Base-by-base conservation (phyloP, 2,329 filamentous ascomycete genomes). In the Hypoxylon sp. region DNA sequence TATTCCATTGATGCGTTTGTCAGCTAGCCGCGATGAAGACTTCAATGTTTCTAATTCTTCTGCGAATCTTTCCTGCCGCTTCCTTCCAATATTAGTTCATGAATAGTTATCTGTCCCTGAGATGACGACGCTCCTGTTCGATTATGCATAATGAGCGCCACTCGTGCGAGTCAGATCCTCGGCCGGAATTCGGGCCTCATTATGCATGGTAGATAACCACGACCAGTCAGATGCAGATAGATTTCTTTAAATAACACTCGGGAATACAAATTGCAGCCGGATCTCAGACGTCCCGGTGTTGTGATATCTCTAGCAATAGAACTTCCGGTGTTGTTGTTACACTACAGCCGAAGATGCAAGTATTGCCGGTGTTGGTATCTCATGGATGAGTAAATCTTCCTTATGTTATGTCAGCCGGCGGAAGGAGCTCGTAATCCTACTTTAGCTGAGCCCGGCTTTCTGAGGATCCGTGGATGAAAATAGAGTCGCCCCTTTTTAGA, bases 241-340 rank as follows among this genome's bases (percentile, higher is more conserved):
- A 1, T 19, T 45, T 50, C 34, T 52, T 51, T 58, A 38, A 61
- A 49, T 67, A 57, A 9, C 3, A 52, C 50, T 36, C 59, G 53
- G 38, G 11, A 17, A 23, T 51, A 32, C 25, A 21, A 38, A 32
- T 46, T 23, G 38, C 34, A 62, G 19, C 52, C 65, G 65, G 65
- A 64, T 68, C 51, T 49, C 23, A 50, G 10, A 5, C 41, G 14
- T 61, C 51, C 65, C 65, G 65, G 45, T 51, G 23, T 25, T 46
- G 59, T 60, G 25, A 60, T 68, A 68, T 64, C 30, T 58, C 48
- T 64, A 68, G 60, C 21, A 17, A 49, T 17, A 52, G 11, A 6
- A 56, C 30, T 52, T 25, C 38, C 36, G 25, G 19, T 2, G 13
- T 63, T 28, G 45, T 32, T 46, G 52, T 63, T 57, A 57, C 56